Evolutionary conservation across 805 yeast genomes (phyloP), one percentile per base, ranked within the genome.

Genomic region (Saccharomyces kudriavzevii): DNA sequence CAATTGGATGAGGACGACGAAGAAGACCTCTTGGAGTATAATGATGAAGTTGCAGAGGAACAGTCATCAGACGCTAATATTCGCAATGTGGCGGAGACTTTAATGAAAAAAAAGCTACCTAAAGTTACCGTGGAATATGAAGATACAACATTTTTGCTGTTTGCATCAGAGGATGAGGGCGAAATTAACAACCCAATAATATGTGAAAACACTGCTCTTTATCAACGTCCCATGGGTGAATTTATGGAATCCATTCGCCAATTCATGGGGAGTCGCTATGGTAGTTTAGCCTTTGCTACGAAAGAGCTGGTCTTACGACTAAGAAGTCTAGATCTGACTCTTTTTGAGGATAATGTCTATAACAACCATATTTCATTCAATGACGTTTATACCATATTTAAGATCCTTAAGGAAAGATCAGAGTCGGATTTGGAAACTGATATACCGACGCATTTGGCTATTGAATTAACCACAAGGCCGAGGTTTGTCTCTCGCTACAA

Each of bases 401-500:
- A 58, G n/a, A 61, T 66, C 17, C 49, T 70, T 22, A 59, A 54
- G 40, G 61, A 60, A 25, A 62, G 69, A 47, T 68, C 72, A 1
- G 48, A 56, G 9, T 49, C 45, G 2, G 54, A 61, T 28, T 45
- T 52, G 10, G 70, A 67, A 50, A 9, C 47, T 4, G 50, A 62
- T 35, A 55, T 63, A 3, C 69, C 69, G 1, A 29, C 46, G 1
- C 53, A 52, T 35, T 31, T 70, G 35, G 56, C 55, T 13, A 62
- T 58, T 5, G 50, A 49, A 9, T 53, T 69, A 1, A 51, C 49
- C 3, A 54, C 61, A 17, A 62, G 64, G 40, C 63, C 62, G 13
- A 59, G 73, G 26, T 70, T 70, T 60, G 68, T 69, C 1, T 60
- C 67, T 2, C 63, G 73, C 20, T 70, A 65, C 52, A 70, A 70